Percentiles rank a stretch among this genome's conserved stretches.
Conservation (phyloP, 1,284 basidiomycete species). For the Cutaneotrichosporon mucoides region DNA sequence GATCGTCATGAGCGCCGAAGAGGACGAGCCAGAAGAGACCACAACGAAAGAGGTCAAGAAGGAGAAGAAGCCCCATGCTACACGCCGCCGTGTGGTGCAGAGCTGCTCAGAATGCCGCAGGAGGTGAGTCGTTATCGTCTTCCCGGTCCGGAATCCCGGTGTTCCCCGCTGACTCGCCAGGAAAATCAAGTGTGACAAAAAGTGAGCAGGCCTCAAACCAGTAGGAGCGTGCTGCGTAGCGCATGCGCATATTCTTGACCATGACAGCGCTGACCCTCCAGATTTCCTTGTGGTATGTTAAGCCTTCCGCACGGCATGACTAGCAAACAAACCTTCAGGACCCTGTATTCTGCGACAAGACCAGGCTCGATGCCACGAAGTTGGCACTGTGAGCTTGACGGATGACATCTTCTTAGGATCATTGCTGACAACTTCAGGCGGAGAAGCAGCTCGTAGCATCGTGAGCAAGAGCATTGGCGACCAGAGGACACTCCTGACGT, state of each 20-base stretch:
- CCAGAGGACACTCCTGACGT: neutral
- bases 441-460: constrained; percentile 40
- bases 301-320: neutral
- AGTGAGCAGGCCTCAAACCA: constrained; percentile 22
- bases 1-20: constrained; percentile 20
- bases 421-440: constrained; percentile 24
- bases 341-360: constrained; percentile 48
- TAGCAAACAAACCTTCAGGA: constrained; percentile 21
- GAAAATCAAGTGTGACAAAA: constrained; percentile 51
- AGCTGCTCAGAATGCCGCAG: constrained; percentile 51
- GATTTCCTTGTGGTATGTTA: constrained; percentile 14
- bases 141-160: neutral
- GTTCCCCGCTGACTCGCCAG: constrained; percentile 11
- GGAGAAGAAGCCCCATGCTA: constrained; percentile 41
- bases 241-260: constrained; percentile 20
- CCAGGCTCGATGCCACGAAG: constrained; percentile 48
- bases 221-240: constrained; percentile 13
- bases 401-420: neutral
- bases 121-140: constrained; percentile 14
- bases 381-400: constrained; percentile 39
- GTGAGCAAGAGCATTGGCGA: constrained; percentile 15
- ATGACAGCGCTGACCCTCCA: constrained; percentile 2
- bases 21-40: constrained; percentile 22
- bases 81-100: constrained; percentile 47
- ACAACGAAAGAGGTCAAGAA: constrained; percentile 23